Evolutionary conservation across 1,139 yeast genomes (phyloP).

Genomic region (Debaryomyces sp.): DNA sequence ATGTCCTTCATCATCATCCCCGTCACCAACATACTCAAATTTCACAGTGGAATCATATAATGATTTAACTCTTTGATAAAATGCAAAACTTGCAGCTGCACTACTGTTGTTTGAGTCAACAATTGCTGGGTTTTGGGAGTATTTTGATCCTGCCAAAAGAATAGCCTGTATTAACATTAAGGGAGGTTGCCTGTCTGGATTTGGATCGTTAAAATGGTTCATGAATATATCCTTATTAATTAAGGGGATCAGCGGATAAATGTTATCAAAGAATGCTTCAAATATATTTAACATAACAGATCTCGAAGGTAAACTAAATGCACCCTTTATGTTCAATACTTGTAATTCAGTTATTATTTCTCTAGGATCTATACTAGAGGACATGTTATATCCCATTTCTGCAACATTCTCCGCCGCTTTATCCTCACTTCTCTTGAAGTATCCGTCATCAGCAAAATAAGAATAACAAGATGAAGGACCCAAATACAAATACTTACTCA

Average conservation of each 20-base stretch:
- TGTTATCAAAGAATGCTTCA: slow-evolving; percentile 73
- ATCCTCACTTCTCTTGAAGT: not conserved
- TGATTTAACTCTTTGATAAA: slow-evolving; percentile 14
- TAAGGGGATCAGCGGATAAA: slow-evolving; percentile 26
- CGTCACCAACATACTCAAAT: slow-evolving; percentile 17
- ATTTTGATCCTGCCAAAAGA: slow-evolving; percentile 15
- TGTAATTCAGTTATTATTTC: slow-evolving; percentile 15
- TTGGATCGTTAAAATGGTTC: slow-evolving; percentile 16
- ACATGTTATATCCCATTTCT: slow-evolving; percentile 1
- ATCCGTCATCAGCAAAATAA: slow-evolving; percentile 9
- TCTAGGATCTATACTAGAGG: slow-evolving; percentile 11
- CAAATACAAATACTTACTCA: slow-evolving; percentile 11
- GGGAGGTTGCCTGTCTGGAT: slow-evolving; percentile 17
- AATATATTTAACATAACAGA: slow-evolving; percentile 42
- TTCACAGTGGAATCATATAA: slow-evolving; percentile 15
- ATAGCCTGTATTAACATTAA: slow-evolving; percentile 16
- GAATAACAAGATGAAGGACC: slow-evolving; percentile 14
- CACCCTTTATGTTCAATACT: slow-evolving; percentile 14
- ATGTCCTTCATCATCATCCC: slow-evolving; percentile 15
- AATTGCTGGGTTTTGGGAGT: slow-evolving; percentile 16
- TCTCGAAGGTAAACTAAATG: slow-evolving; percentile 16
- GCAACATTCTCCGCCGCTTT: slow-evolving; percentile 2
- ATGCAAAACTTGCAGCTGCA: slow-evolving; percentile 10
- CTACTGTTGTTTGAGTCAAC: slow-evolving; percentile 13
- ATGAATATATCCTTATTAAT: slow-evolving; percentile 16